Conservation (phyloP, 441 rosid genomes). For the Adansonia rubrostipa region DNA sequence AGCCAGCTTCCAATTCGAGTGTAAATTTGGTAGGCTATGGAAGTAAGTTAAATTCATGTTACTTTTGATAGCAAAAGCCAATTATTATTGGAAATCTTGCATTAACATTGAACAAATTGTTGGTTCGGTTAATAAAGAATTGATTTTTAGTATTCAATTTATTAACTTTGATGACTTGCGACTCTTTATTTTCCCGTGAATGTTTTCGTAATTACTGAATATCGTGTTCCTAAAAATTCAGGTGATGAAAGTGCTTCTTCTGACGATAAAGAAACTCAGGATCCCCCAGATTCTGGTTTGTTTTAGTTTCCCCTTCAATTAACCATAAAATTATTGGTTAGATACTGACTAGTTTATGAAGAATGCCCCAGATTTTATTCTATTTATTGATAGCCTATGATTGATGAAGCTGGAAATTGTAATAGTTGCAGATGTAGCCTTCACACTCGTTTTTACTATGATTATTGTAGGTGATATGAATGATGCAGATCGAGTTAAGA, state of each 20-base stretch:
- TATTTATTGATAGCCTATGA: conserved; percentile 4
- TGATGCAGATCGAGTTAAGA: conserved; percentile 42
- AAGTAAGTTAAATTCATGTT: conserved; percentile 43
- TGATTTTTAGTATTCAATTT: background rate
- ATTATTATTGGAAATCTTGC: background rate
- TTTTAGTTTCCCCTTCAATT: conserved; percentile 15
- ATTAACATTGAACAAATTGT: background rate
- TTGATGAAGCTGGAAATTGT: background rate
- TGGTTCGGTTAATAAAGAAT: conserved; percentile 1
- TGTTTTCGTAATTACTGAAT: background rate
- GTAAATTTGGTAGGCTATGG: conserved; percentile 53
- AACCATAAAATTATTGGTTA: background rate
- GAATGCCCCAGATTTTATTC: background rate
- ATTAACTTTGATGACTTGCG: background rate
- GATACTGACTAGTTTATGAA: background rate
- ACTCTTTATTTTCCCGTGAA: background rate
- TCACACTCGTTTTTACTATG: background rate
- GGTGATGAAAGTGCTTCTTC: conserved; percentile 54
- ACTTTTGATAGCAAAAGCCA: background rate
- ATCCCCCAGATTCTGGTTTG: conserved; percentile 47
- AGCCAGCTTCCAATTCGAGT: conserved; percentile 45
- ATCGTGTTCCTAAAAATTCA: conserved; percentile 32
- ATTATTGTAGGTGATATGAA: conserved; percentile 32
- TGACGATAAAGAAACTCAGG: conserved; percentile 42
- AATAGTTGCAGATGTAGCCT: conserved; percentile 9